A percentile compares a stretch with the other conserved stretches of the same genome.
phyloP scores from a whole-genome alignment of 225 moss, liverwort and hornwort species.

The Polytrichum commune region DNA sequence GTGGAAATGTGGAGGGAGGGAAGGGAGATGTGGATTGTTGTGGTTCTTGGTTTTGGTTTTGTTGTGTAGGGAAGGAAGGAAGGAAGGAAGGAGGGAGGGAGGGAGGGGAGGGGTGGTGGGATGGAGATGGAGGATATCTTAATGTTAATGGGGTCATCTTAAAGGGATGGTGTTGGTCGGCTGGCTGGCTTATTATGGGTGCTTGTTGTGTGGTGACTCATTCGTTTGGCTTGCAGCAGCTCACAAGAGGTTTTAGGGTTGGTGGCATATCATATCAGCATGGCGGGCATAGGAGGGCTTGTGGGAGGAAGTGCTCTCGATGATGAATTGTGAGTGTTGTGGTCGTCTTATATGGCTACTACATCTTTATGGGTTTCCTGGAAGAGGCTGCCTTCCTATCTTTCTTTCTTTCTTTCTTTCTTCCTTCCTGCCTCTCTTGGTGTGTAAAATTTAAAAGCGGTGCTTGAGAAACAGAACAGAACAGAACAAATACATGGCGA shows the following conservation, averaged over 20 bases:
- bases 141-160: neutral
- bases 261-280: constrained; percentile 99
- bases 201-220: constrained; percentile 69
- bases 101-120: too few relatives aligned
- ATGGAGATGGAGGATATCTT: too few relatives aligned
- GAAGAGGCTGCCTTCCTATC: constrained; percentile 56
- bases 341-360: constrained; percentile 72
- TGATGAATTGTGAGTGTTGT: constrained; percentile 99
- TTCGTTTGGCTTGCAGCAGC: constrained; percentile 98
- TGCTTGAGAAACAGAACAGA: too few relatives aligned
- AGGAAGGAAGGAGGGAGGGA: too few relatives aligned
- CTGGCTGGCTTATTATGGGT: constrained; percentile 57
- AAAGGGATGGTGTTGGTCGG: constrained; percentile 16
- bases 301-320: constrained; percentile 99
- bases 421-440: neutral
- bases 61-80: too few relatives aligned
- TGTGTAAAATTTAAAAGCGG: neutral
- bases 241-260: constrained; percentile 99
- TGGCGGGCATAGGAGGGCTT: constrained; percentile 99
- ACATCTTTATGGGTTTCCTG: constrained; percentile 75
- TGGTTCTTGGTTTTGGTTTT: too few relatives aligned
- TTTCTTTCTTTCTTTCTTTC: constrained; percentile 27
- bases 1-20: too few relatives aligned
- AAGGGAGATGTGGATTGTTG: too few relatives aligned
- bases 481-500: constrained; percentile 22